phyloP scores from a whole-genome alignment of 208 protist species.

The Vickermania ingenoplastis region DNA sequence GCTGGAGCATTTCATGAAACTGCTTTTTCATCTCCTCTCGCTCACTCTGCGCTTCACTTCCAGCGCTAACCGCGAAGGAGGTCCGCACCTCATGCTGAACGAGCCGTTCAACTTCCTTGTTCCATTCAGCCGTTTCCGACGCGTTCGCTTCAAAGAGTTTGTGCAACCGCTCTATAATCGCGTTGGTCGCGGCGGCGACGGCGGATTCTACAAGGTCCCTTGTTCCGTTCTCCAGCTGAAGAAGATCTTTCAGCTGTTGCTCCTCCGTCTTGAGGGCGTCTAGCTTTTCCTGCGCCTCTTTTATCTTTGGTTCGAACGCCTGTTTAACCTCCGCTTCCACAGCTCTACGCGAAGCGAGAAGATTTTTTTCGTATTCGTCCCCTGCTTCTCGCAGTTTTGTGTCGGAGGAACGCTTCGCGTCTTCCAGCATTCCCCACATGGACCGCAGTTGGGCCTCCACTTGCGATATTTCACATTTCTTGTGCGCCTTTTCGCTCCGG shows the following conservation, averaged over 20 bases:
- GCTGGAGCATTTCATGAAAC: conserved; percentile 60
- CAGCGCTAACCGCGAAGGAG: conserved; percentile 51
- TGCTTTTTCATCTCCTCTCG: conserved; percentile 37
- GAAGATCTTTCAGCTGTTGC: conserved; percentile 25
- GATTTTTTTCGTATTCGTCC: conserved; percentile 34
- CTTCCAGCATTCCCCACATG: conserved; percentile 37
- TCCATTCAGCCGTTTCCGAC: conserved; percentile 27
- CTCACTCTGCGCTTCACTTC: conserved; percentile 51
- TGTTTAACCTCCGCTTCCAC: conserved; percentile 39
- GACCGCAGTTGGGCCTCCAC: conserved; percentile 43
- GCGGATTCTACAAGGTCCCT: conserved; percentile 37
- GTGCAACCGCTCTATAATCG: conserved; percentile 42
- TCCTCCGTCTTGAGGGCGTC: conserved; percentile 36
- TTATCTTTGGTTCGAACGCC: conserved; percentile 43
- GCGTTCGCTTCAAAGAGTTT: conserved; percentile 29
- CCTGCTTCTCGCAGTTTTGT: conserved; percentile 31
- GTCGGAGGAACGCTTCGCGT: conserved; percentile 40
- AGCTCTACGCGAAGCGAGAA: conserved; percentile 27
- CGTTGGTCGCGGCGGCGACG: conserved; percentile 36
- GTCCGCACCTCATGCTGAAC: conserved; percentile 59
- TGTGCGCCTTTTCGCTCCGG: conserved; percentile 56
- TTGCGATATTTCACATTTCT: conserved; percentile 55
- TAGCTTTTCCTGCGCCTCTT: conserved; percentile 21
- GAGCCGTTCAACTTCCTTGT: conserved; percentile 33
- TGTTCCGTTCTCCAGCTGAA: conserved; percentile 24